A percentile compares a stretch with the other conserved stretches of the same genome.
These are phyloP conservation scores for Penicillium crystallinum DNA, from an alignment of 495 filamentous ascomycete genomes.

Conservation along the genomic window DNA sequence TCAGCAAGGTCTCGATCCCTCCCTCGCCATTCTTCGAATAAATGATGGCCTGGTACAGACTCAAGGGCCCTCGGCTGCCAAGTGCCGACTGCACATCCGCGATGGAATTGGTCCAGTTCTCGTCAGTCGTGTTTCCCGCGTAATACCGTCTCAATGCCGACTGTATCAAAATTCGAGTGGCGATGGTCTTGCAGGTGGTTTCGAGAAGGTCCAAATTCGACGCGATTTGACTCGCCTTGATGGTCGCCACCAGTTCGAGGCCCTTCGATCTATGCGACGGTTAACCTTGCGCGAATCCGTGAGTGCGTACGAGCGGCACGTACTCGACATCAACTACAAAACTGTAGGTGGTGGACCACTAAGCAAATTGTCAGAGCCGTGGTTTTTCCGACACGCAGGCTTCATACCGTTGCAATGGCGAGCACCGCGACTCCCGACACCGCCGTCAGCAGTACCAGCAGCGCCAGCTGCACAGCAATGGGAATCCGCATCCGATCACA, in stretches of 20 bases:
- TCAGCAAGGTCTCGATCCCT: constrained; percentile 48
- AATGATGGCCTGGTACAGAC: constrained; percentile 59
- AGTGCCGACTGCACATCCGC: constrained; percentile 61
- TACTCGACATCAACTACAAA: constrained; percentile 64
- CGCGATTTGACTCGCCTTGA: constrained; percentile 78
- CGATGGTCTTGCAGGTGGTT: constrained; percentile 58
- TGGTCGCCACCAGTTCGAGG: constrained; percentile 71
- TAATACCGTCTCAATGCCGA: constrained; percentile 57
- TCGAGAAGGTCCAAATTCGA: constrained; percentile 70
- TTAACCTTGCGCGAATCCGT: neutral
- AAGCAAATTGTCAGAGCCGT: neutral
- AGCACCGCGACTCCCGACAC: constrained; percentile 62
- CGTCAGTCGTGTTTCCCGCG: constrained; percentile 43
- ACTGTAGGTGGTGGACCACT: constrained; percentile 69
- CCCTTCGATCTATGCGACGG: constrained; percentile 37
- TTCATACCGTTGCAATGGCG: constrained; percentile 55
- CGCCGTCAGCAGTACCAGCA: constrained; percentile 66
- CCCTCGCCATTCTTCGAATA: constrained; percentile 59
- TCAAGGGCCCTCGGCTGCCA: constrained; percentile 36
- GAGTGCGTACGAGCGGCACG: constrained; percentile 11
- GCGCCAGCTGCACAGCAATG: constrained; percentile 75
- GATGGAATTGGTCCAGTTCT: constrained; percentile 51
- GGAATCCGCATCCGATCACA: constrained; percentile 63
- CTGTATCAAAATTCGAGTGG: constrained; percentile 65
- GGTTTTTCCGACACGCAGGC: neutral